A percentile compares a stretch with the other conserved stretches of the same genome.
Evolutionary conservation across 1,284 basidiomycete genomes (phyloP).

Genomic region (Moniliophthora roreri): DNA sequence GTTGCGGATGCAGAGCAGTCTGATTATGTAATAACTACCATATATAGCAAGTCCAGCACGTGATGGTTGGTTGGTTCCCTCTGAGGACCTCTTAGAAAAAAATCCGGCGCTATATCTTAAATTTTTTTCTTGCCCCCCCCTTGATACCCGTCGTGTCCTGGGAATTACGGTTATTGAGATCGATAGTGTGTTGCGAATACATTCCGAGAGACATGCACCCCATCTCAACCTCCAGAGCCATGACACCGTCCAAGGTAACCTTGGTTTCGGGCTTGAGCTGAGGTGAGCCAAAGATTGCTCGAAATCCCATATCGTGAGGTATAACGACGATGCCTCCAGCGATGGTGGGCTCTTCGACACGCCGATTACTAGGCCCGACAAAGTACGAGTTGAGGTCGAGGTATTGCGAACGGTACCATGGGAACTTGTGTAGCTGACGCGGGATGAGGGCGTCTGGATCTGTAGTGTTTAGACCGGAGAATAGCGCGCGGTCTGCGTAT

Average conservation of each 20-base stretch:
- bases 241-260: slow-evolving; percentile 17
- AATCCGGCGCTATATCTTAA: too few species aligned
- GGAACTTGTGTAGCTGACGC: slow-evolving; percentile 8
- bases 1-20: too few species aligned
- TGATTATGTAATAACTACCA: too few species aligned
- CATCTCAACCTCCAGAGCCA: slow-evolving; percentile 20
- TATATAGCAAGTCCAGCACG: too few species aligned
- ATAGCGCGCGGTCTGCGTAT: slow-evolving; percentile 16
- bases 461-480: slow-evolving; percentile 18
- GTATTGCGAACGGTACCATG: not conserved
- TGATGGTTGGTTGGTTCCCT: too few species aligned
- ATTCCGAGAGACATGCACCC: slow-evolving; percentile 18
- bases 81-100: too few species aligned
- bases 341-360: slow-evolving; percentile 13
- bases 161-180: too few species aligned
- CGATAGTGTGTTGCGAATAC: not conserved
- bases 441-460: slow-evolving; percentile 20
- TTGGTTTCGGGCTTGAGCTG: slow-evolving; percentile 9
- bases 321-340: slow-evolving; percentile 15
- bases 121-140: too few species aligned
- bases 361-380: slow-evolving; percentile 12
- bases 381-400: slow-evolving; percentile 19
- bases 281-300: slow-evolving; percentile 18
- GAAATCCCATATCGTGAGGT: slow-evolving; percentile 18
- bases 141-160: too few species aligned